These are phyloP conservation scores for Coleophoma cylindrospora DNA, from an alignment of 2,329 filamentous ascomycete species.

Conservation along the genomic window DNA sequence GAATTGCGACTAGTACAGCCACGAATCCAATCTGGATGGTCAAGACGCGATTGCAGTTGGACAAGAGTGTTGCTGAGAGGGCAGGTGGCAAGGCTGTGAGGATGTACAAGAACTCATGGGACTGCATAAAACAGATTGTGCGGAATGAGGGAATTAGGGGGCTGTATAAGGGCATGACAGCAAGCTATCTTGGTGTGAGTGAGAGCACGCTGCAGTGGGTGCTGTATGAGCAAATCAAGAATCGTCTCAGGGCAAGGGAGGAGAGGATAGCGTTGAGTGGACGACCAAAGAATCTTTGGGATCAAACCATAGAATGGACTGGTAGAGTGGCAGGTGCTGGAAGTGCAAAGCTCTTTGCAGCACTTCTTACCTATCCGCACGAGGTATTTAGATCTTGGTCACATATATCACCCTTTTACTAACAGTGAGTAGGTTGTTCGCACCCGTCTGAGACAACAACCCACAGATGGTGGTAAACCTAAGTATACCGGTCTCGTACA, in stretches of 20 bases:
- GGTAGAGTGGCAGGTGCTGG: conserved; percentile 78
- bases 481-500: conserved; percentile 89
- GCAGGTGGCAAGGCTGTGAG: conserved; percentile 49
- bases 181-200: conserved; percentile 84
- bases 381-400: conserved; percentile 53
- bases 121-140: conserved; percentile 80
- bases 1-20: conserved; percentile 80
- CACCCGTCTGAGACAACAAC: conserved; percentile 80
- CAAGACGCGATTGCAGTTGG: conserved; percentile 88
- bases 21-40: conserved; percentile 97
- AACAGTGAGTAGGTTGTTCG: conserved; percentile 58
- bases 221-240: conserved; percentile 89
- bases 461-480: conserved; percentile 62
- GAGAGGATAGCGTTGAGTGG: conserved; percentile 51
- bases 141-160: conserved; percentile 75
- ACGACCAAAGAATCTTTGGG: conserved; percentile 62
- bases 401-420: background rate
- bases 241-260: conserved; percentile 61
- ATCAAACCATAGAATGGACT: conserved; percentile 70
- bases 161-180: conserved; percentile 85
- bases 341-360: conserved; percentile 78
- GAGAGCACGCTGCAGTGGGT: conserved; percentile 93
- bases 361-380: conserved; percentile 84
- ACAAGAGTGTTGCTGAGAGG: conserved; percentile 70
- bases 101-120: conserved; percentile 80